Evolutionary conservation across 2,329 filamentous ascomycete species (phyloP), one percentile per base, ranked within the genome.

Genomic region (Talaromyces albobiverticillius): DNA sequence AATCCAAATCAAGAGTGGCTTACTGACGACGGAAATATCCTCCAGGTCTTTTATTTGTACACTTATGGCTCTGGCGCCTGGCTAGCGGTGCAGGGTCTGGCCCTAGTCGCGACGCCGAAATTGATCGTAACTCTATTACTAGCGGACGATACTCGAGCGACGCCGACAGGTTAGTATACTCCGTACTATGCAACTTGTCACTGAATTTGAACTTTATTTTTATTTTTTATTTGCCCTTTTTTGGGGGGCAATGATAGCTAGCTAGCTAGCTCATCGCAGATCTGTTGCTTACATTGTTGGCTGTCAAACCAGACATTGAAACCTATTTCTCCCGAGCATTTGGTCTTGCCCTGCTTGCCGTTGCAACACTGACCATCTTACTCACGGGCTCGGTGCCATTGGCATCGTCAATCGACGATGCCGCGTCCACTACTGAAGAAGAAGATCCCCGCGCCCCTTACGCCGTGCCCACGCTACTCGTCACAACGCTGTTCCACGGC

Each of bases 291-390:
- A n/a, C 3, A n/a, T 16, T 16, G 32, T 7, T 10, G 13, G 29
- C 29, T 14, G 31, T 14, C n/a, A 14, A n/a, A 8, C 14, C 38
- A 60, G 83, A 84, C 73, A 76, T 90, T 29, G 87, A 91, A 70
- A 72, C 82, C 53, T 93, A 93, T 78, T 85, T 92, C 68, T 84
- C 84, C 49, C 86, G 88, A 40, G 83, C 80, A 25, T 79, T 90
- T 1, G 89, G 87, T 59, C 75, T 92, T 54, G 75, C 84, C 26
- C 79, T 90, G 42, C 74, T 91, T 20, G 75, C 83, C 9, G 72
- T 93, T 25, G 84, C 83, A 29, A 65, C 85, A 6, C 71, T 88
- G 11, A 79, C 80, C n/a, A 71, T 91, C 34, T 76, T 89, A 32
- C 78, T 92, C 26, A 88, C 87, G 0, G 89, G 88, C 45, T 80